A percentile compares a stretch with the other conserved stretches of the same genome.
These are phyloP conservation scores for Leccinum aurantiacum DNA, from an alignment of 768 basidiomycete genomes.

Conservation along the genomic window DNA sequence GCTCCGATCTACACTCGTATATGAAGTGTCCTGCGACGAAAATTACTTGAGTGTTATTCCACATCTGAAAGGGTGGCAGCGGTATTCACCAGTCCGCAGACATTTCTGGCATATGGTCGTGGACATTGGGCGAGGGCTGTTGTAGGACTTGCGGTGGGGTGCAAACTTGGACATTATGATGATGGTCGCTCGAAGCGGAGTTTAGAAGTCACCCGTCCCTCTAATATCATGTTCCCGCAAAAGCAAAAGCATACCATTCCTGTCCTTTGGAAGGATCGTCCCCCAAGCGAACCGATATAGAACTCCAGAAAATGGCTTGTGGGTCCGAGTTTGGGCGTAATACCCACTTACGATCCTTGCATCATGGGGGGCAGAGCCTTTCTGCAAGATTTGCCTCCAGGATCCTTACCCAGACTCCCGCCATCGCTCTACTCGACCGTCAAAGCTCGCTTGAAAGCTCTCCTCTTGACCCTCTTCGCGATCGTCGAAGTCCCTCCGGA, in stretches of 20 bases:
- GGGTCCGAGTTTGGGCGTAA: too few relatives aligned
- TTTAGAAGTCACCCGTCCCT: neutral
- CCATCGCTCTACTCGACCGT: conserved; percentile 50
- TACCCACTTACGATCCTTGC: neutral
- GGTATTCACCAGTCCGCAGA: conserved; percentile 55
- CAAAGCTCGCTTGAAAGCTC: conserved; percentile 45
- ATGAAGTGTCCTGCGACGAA: conserved; percentile 74
- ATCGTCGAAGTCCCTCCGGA: conserved; percentile 57
- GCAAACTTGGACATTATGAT: conserved; percentile 74
- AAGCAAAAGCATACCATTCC: conserved; percentile 10
- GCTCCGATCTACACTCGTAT: conserved; percentile 80
- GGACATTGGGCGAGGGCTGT: conserved; percentile 60
- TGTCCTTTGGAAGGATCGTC: conserved; percentile 17
- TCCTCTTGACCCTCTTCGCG: conserved; percentile 47
- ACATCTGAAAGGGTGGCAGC: conserved; percentile 1
- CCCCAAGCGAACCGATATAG: conserved; percentile 6
- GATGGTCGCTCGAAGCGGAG: conserved; percentile 11
- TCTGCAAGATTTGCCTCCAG: conserved; percentile 40
- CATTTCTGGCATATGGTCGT: conserved; percentile 85
- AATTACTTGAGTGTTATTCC: neutral
- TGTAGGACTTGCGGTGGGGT: conserved; percentile 63
- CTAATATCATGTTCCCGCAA: neutral
- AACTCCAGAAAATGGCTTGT: conserved; percentile 2
- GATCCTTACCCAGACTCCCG: conserved; percentile 62
- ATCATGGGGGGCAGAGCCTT: conserved; percentile 76